A percentile compares a stretch with the other conserved stretches of the same genome.
Evolutionary conservation across 306 rosid genomes (phyloP).

Genomic region (Ammopiptanthus mongolicus): DNA sequence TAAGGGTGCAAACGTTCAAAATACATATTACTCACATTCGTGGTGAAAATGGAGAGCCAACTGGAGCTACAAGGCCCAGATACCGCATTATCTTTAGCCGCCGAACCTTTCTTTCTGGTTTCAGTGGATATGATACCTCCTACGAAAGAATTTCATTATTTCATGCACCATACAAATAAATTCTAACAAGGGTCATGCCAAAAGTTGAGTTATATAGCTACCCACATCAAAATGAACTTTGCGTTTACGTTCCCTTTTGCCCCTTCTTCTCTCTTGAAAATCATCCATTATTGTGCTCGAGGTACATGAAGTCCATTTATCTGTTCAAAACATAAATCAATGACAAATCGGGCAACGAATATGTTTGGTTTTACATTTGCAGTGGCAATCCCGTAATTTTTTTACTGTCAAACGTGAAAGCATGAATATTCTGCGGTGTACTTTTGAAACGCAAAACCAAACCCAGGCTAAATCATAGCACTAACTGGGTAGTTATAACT

Average conservation of each 20-base stretch:
- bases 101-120: conserved; percentile 44
- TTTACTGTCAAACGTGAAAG: too few relatives aligned
- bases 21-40: not conserved
- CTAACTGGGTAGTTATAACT: not conserved
- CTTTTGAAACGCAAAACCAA: too few relatives aligned
- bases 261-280: conserved; percentile 34
- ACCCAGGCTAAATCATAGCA: not conserved
- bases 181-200: not conserved
- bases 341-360: not conserved
- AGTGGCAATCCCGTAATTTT: too few relatives aligned
- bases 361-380: too few relatives aligned
- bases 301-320: conserved; percentile 34
- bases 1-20: not conserved
- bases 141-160: conserved; percentile 26
- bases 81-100: conserved; percentile 70
- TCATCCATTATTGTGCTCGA: conserved; percentile 32
- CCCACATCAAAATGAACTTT: conserved; percentile 71
- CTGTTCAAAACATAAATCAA: conserved; percentile 26
- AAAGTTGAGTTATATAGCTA: not conserved
- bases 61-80: conserved; percentile 68
- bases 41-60: conserved; percentile 60
- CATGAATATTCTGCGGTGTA: too few relatives aligned
- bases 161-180: conserved; percentile 12
- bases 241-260: conserved; percentile 46
- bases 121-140: conserved; percentile 46